phyloP scores from a whole-genome alignment of 257 asterid species.

The Primulina huaijiensis region DNA sequence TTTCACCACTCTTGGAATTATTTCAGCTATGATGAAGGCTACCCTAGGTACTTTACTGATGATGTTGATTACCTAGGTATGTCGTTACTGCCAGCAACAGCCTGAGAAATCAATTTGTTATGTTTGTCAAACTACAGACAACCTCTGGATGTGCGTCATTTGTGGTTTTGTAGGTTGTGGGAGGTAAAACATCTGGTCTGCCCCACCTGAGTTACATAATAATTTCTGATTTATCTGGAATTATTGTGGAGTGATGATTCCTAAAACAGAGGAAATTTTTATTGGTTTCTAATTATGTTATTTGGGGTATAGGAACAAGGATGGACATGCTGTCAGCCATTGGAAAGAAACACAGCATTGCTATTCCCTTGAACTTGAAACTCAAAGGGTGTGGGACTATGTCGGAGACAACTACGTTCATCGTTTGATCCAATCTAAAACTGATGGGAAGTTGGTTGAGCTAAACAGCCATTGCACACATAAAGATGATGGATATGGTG shows the following conservation, averaged over 20 bases:
- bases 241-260: constrained; percentile 22
- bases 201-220: constrained; percentile 17
- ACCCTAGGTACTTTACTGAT: background rate
- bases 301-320: constrained; percentile 52
- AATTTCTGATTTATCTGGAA: constrained; percentile 21
- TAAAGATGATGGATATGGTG: constrained; percentile 43
- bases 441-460: constrained; percentile 93
- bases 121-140: constrained; percentile 78
- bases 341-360: constrained; percentile 98
- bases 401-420: constrained; percentile 98
- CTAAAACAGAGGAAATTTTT: constrained; percentile 16
- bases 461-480: constrained; percentile 61
- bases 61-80: constrained; percentile 51
- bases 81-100: constrained; percentile 98
- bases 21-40: constrained; percentile 1
- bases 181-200: constrained; percentile 47
- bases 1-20: constrained; percentile 7
- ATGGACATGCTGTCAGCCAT: constrained; percentile 76
- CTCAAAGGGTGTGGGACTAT: constrained; percentile 96
- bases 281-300: constrained; percentile 17
- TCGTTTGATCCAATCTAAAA: constrained; percentile 86
- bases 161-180: constrained; percentile 97
- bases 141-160: constrained; percentile 96
- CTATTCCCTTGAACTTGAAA: constrained; percentile 95
- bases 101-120: constrained; percentile 88